Percentiles rank a stretch among this genome's conserved stretches.
Evolutionary conservation across 768 basidiomycete genomes (phyloP).

Genomic region (Rhizopogon vinicolor): DNA sequence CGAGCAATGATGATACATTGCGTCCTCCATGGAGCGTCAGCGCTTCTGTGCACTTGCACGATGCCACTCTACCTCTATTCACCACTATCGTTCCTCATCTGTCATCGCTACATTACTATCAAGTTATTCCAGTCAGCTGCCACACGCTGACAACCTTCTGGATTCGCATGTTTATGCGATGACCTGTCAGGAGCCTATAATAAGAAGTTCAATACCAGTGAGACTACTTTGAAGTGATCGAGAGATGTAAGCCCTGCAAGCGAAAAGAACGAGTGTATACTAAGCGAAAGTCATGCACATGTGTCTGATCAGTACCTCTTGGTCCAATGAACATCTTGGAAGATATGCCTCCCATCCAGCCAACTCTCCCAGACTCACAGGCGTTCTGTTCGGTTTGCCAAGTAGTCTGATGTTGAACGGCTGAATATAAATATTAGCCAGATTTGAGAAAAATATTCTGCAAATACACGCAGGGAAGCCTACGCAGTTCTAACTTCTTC

Average conservation of each 20-base stretch:
- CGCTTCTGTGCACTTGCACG: background rate
- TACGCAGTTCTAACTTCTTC: no score
- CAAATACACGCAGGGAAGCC: no score
- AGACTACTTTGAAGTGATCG: background rate
- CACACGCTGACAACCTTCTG: background rate
- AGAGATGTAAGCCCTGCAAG: background rate
- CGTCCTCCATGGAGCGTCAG: conserved; percentile 12
- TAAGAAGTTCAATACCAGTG: background rate
- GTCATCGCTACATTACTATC: conserved; percentile 13
- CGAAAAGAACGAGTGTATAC: background rate
- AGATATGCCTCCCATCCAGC: no score
- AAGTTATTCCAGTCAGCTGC: background rate
- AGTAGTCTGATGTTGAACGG: no score
- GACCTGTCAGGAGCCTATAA: background rate
- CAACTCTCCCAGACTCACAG: no score
- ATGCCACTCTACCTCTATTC: background rate
- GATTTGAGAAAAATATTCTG: no score
- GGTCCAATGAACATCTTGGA: no score
- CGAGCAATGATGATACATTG: conserved; percentile 20
- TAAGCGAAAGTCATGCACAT: no score
- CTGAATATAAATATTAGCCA: no score
- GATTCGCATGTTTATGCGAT: background rate
- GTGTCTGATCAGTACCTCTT: no score
- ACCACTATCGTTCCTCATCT: background rate
- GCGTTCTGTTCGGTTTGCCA: no score